phyloP scores from a whole-genome alignment of 2,329 filamentous ascomycete genomes.

The Verticillium isaacii region DNA sequence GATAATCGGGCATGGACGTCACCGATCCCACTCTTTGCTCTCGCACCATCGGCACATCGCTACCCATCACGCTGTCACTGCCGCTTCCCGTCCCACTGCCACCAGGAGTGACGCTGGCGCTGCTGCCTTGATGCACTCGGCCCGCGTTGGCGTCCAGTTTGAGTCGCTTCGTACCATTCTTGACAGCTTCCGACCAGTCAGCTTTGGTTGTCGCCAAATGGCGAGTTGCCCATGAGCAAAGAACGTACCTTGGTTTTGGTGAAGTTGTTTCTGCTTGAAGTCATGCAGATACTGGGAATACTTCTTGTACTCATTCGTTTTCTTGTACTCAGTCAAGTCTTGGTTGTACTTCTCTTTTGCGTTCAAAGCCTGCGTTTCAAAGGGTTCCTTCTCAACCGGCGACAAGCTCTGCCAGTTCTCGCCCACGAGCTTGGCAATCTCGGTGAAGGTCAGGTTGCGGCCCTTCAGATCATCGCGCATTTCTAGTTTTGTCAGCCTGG shows the following conservation, averaged over 20 bases:
- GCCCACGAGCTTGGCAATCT: slow-evolving; percentile 77
- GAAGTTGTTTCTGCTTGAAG: slow-evolving; percentile 69
- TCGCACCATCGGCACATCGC: slow-evolving; percentile 40
- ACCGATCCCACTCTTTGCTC: slow-evolving; percentile 44
- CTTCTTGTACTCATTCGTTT: slow-evolving; percentile 62
- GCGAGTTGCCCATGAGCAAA: neutral
- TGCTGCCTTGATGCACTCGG: slow-evolving; percentile 31
- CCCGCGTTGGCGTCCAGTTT: slow-evolving; percentile 36
- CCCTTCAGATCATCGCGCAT: slow-evolving; percentile 75
- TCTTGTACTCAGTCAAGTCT: slow-evolving; percentile 72
- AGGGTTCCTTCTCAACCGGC: slow-evolving; percentile 63
- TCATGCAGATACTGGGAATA: slow-evolving; percentile 71
- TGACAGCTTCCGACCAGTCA: slow-evolving; percentile 25
- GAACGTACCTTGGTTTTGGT: slow-evolving; percentile 46
- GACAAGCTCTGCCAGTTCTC: slow-evolving; percentile 75
- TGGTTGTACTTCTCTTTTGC: slow-evolving; percentile 74
- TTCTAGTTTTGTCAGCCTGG: slow-evolving; percentile 38
- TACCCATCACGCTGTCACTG: slow-evolving; percentile 41
- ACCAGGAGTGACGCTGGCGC: slow-evolving; percentile 33
- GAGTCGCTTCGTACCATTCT: slow-evolving; percentile 43
- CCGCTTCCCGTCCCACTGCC: slow-evolving; percentile 38
- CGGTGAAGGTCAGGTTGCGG: slow-evolving; percentile 73
- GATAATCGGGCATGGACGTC: slow-evolving; percentile 40
- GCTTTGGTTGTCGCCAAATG: neutral
- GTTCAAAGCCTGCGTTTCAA: slow-evolving; percentile 64